phyloP scores from a whole-genome alignment of 257 asterid genomes.

The Dorcoceras hygrometricum region DNA sequence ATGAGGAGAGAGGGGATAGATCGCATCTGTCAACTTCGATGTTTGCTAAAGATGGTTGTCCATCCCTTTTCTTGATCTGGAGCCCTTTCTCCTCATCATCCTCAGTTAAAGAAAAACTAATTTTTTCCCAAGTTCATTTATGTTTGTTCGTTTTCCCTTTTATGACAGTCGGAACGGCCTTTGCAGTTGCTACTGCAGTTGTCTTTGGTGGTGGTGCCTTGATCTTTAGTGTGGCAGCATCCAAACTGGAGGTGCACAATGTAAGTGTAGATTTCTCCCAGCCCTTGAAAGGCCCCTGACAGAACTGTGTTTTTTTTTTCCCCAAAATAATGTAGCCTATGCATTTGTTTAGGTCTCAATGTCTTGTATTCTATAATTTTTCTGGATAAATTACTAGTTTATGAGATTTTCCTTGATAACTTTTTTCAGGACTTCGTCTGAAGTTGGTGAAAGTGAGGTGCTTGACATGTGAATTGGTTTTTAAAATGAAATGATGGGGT shows the following conservation, averaged over 20 bases:
- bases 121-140: neutral
- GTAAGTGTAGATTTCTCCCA: conserved; percentile 41
- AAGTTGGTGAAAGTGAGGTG: conserved; percentile 3
- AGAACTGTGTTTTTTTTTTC: neutral
- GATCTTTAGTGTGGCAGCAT: conserved; percentile 53
- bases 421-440: neutral
- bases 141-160: conserved; percentile 18
- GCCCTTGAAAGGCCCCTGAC: neutral
- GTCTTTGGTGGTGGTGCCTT: conserved; percentile 73
- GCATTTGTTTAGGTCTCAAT: no score
- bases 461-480: no score
- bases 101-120: neutral
- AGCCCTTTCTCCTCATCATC: neutral
- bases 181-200: conserved; percentile 66
- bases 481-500: neutral
- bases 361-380: no score
- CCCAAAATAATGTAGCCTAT: no score
- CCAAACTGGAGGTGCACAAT: conserved; percentile 55
- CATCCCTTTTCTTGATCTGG: conserved; percentile 4
- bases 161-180: conserved; percentile 78
- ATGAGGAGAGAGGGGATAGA: no score
- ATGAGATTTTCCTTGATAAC: neutral
- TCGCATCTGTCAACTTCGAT: no score
- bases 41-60: no score
- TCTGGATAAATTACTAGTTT: no score